Percentiles rank a stretch among this genome's conserved stretches.
Evolutionary conservation across 371 early-diverging fungal genomes (phyloP).

Genomic region (Nematocida major): DNA sequence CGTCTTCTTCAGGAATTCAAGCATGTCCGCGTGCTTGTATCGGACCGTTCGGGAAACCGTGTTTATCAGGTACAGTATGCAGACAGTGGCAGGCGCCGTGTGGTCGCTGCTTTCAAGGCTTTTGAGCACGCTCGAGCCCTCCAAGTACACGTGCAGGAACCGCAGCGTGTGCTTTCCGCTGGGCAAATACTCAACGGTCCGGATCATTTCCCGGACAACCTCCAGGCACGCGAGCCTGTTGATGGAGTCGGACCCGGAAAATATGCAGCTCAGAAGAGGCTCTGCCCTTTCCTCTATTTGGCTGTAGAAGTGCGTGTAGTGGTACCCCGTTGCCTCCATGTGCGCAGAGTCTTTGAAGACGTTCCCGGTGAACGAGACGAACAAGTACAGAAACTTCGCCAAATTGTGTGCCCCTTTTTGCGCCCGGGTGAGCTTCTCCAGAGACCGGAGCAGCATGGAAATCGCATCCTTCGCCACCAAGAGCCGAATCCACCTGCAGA

Average conservation of each 20-base stretch:
- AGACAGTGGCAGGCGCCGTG: background rate
- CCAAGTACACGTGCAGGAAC: background rate
- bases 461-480: background rate
- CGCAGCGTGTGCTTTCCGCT: background rate
- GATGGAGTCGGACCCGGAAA: slow-evolving; percentile 10
- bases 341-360: slow-evolving; percentile 11
- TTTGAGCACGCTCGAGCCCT: background rate
- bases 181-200: background rate
- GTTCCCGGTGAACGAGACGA: slow-evolving; percentile 34
- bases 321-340: background rate
- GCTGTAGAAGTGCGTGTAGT: slow-evolving; percentile 36
- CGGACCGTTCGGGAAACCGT: slow-evolving; percentile 8
- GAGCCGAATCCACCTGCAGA: slow-evolving; percentile 23
- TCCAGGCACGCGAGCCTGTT: slow-evolving; percentile 43
- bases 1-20: background rate
- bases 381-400: slow-evolving; percentile 40
- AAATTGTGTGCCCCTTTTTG: slow-evolving; percentile 23
- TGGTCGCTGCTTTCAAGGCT: background rate
- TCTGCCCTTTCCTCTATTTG: slow-evolving; percentile 1
- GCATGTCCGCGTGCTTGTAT: background rate
- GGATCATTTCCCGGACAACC: slow-evolving; percentile 35
- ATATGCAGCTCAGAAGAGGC: slow-evolving; percentile 7
- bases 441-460: background rate
- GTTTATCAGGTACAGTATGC: slow-evolving; percentile 20
- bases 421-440: background rate